These are phyloP conservation scores for Houttuynia cordata DNA, from an alignment of 164 flowering plant species.

Conservation along the genomic window DNA sequence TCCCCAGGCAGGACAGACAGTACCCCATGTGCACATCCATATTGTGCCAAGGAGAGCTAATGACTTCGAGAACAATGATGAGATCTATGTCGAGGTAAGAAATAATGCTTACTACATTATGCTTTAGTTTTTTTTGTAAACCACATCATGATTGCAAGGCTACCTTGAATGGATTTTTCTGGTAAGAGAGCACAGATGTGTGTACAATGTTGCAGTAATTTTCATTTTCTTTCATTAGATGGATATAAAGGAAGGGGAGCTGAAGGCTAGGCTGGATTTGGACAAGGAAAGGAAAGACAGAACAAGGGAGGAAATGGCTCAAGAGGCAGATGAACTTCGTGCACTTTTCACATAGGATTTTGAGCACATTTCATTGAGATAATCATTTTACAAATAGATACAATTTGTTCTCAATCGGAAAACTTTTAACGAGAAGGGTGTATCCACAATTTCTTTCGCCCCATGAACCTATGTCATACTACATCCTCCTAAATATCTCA, in stretches of 20 bases:
- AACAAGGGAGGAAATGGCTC: conserved; percentile 61
- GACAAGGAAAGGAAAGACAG: conserved; percentile 79
- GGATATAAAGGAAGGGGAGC: conserved; percentile 65
- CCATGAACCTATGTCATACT: no score
- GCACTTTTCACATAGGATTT: conserved; percentile 20
- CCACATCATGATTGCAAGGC: background rate
- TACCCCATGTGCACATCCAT: conserved; percentile 88
- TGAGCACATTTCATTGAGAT: no score
- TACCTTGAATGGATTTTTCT: background rate
- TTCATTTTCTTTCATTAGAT: conserved; percentile 26
- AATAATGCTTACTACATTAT: background rate
- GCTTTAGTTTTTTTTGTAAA: background rate
- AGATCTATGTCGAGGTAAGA: conserved; percentile 87
- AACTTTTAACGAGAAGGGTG: no score
- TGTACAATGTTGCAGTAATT: background rate
- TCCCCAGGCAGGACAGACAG: conserved; percentile 89
- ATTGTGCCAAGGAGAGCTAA: conserved; percentile 62
- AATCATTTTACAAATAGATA: no score
- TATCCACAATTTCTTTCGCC: no score
- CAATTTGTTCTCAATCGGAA: no score
- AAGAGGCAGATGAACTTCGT: conserved; percentile 67
- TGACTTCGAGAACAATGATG: conserved; percentile 83
- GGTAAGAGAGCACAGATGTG: background rate
- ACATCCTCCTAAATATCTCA: no score
- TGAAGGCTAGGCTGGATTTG: conserved; percentile 62